Percentiles rank a stretch among this genome's conserved stretches.
phyloP scores from a whole-genome alignment of 2,329 filamentous ascomycete species.

The Coniochaeta hoffmannii region DNA sequence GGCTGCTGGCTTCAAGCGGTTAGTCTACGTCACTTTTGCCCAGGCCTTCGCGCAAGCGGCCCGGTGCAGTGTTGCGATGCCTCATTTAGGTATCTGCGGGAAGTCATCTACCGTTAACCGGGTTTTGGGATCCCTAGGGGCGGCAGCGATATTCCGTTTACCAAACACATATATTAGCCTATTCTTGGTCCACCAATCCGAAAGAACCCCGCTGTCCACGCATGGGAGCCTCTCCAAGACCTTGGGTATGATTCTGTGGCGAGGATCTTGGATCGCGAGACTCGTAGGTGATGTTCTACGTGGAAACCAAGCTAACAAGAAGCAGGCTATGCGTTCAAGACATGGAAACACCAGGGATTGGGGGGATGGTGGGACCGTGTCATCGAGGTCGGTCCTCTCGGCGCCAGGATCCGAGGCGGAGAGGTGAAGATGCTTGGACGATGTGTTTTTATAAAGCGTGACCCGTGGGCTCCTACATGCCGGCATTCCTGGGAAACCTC shows the following conservation, averaged over 20 bases:
- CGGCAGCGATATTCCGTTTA: conserved; percentile 1
- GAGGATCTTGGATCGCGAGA: neutral
- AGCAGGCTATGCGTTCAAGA: neutral
- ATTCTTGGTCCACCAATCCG: neutral
- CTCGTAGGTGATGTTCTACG: neutral
- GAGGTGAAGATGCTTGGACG: neutral
- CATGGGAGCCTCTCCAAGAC: neutral
- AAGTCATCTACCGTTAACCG: neutral
- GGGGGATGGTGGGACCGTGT: neutral
- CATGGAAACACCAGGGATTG: neutral
- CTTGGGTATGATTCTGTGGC: neutral
- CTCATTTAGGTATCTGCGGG: neutral
- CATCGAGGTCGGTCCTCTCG: neutral
- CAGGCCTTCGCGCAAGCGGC: neutral
- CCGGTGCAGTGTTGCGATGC: neutral
- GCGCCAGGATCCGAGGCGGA: neutral
- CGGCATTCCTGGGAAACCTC: too few species aligned
- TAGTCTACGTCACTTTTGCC: neutral
- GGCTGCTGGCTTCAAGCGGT: neutral
- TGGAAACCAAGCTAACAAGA: neutral
- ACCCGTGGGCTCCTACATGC: too few species aligned
- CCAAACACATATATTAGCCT: neutral
- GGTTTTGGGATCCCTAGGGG: neutral
- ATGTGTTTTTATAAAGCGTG: too few species aligned
- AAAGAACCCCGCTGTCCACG: neutral